A percentile compares a stretch with the other conserved stretches of the same genome.
Evolutionary conservation across 371 early-diverging fungal species (phyloP).

Genomic region (Amoeboradix gromovi): DNA sequence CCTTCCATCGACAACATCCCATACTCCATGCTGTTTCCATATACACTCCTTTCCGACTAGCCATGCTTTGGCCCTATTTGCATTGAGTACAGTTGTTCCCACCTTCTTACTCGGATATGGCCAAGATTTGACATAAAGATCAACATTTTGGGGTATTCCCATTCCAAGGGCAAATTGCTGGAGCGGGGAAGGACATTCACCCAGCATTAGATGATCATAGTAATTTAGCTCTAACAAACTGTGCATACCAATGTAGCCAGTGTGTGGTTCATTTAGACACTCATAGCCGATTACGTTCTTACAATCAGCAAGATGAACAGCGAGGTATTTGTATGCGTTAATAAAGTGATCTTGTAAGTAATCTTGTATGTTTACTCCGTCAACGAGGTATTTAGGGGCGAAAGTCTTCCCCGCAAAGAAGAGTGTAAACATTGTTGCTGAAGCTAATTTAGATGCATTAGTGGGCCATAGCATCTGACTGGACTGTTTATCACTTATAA

Average conservation of each 20-base stretch:
- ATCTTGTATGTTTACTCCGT: constrained; percentile 22
- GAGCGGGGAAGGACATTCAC: constrained; percentile 26
- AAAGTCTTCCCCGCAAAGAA: constrained; percentile 41
- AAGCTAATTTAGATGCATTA: constrained; percentile 52
- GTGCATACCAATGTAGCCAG: background rate
- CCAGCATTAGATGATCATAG: constrained; percentile 25
- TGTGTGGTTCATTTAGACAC: background rate
- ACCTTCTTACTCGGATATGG: constrained; percentile 24
- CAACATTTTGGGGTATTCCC: constrained; percentile 23
- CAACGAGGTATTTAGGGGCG: constrained; percentile 24
- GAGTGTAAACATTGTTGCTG: constrained; percentile 47
- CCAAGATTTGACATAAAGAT: constrained; percentile 18
- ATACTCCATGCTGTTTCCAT: constrained; percentile 35
- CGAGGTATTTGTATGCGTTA: constrained; percentile 16
- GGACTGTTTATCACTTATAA: constrained; percentile 4
- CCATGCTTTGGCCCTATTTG: constrained; percentile 23
- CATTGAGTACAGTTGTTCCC: constrained; percentile 16
- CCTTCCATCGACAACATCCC: constrained; percentile 1
- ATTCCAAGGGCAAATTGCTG: constrained; percentile 29
- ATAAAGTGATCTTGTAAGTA: constrained; percentile 38
- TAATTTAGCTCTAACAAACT: constrained; percentile 18
- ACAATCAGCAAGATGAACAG: constrained; percentile 14
- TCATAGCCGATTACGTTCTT: constrained; percentile 21
- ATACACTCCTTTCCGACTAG: constrained; percentile 21
- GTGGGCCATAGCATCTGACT: constrained; percentile 58